Evolutionary conservation across 2,329 filamentous ascomycete species (phyloP), one percentile per base, ranked within the genome.

Genomic region (Uncinocarpus reesii): DNA sequence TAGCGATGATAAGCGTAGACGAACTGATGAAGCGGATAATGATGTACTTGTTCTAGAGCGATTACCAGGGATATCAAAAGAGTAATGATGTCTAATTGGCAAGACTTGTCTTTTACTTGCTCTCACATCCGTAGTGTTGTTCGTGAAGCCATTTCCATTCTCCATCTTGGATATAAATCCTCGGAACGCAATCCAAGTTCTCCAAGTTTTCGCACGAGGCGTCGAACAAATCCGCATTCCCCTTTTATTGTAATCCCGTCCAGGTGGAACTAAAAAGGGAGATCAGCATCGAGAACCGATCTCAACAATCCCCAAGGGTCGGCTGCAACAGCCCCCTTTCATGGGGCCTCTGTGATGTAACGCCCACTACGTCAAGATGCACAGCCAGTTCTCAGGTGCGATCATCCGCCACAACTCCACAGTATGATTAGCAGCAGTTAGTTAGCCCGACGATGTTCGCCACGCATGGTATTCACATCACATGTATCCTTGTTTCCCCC

Each of bases 1-100:
- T 13, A 31, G 32, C 21, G 47, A 49, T 13, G 62, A 62, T 46
- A 61, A 60, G 18, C 56, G 26, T 38, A 58, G 55, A 52, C 53
- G 52, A n/a, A 47, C 56, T 28, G 53, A 51, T 32, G 67, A 68
- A 20, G 60, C 62, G 20, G 64, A 60, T 29, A 54, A 56, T 34
- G 55, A 68, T 52, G 65, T 66, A 20, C 56, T 71, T 47, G 65
- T 63, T 15, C 54, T 71, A 55, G 60, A 60, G 50, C 70, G 35
- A 23, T 40, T 53, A 15, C 48, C 42, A 18, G 48, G 48, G n/a
- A 32, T 32, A 34, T 40, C 48, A 16, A 29, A 48, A 31, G 18
- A 42, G 29, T 47, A 28, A 43, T 35, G 41, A 43, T 20, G 29
- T 24, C 28, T n/a, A 18, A 16, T 43, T 32, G 41, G 24, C 3